A percentile compares a stretch with the other conserved stretches of the same genome.
Conservation (phyloP, 768 basidiomycete species). For the Mycena vulgaris region DNA sequence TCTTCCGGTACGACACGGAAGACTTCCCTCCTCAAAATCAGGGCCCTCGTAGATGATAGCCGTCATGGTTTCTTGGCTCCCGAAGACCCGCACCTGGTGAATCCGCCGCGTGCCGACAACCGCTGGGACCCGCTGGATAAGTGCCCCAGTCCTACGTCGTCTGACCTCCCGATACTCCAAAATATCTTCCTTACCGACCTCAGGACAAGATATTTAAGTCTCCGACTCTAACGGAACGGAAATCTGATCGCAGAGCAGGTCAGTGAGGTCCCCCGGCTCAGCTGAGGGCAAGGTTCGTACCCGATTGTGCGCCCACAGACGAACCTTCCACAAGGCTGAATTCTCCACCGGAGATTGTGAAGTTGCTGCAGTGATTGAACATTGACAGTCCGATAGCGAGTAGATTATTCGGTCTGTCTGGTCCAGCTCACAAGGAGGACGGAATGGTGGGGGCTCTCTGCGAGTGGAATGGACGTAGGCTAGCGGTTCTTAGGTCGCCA, state of each 20-base stretch:
- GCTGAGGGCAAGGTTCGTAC: not conserved
- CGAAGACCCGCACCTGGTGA: not conserved
- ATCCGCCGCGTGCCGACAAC: not conserved
- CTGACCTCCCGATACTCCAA: conserved; percentile 5
- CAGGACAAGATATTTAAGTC: conserved; percentile 9
- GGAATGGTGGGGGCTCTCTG: too few relatives aligned
- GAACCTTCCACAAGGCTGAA: not conserved
- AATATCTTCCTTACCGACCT: not conserved
- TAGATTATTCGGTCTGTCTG: too few relatives aligned
- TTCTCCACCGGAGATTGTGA: conserved; percentile 6
- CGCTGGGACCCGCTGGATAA: not conserved
- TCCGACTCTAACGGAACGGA: conserved; percentile 1
- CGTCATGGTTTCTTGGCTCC: not conserved
- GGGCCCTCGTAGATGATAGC: conserved; percentile 8
- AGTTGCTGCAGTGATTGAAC: conserved; percentile 7
- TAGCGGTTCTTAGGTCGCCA: too few relatives aligned
- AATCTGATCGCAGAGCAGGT: not conserved
- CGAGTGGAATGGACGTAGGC: too few relatives aligned
- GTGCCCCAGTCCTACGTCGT: not conserved
- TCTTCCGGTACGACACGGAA: not conserved
- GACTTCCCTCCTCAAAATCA: conserved; percentile 1
- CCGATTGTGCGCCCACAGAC: not conserved
- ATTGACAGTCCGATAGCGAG: too few relatives aligned
- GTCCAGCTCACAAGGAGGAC: too few relatives aligned
- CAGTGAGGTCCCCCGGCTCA: not conserved